A percentile compares a stretch with the other conserved stretches of the same genome.
Evolutionary conservation across 805 yeast species (phyloP).

Genomic region (Starmerella stellata): DNA sequence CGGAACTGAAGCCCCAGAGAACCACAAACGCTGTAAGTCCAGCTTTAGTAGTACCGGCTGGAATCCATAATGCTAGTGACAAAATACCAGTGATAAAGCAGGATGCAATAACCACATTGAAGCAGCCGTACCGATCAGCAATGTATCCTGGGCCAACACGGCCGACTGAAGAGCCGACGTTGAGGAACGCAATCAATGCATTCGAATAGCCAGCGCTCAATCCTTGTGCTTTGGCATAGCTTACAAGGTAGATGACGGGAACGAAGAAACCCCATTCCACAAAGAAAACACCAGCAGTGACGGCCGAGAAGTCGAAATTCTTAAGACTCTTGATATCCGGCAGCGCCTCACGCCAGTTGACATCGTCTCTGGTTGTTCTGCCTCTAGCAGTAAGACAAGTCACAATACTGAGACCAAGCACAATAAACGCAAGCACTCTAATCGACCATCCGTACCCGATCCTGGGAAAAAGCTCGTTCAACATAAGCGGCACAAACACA

Average conservation of each 20-base stretch:
- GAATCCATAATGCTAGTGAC: conserved; percentile 46
- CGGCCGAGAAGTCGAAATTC: conserved; percentile 18
- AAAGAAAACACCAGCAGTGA: conserved; percentile 21
- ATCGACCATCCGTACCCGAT: conserved; percentile 47
- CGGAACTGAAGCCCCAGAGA: conserved; percentile 17
- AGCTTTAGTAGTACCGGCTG: conserved; percentile 27
- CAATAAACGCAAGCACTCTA: conserved; percentile 30
- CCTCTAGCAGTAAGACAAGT: conserved; percentile 26
- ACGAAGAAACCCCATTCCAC: conserved; percentile 38
- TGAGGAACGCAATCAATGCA: conserved; percentile 32
- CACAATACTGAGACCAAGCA: conserved; percentile 16
- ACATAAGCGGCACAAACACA: conserved; percentile 37
- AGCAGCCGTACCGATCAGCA: conserved; percentile 40
- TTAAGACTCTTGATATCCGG: conserved; percentile 21
- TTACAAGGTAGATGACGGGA: conserved; percentile 37
- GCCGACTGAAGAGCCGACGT: conserved; percentile 36
- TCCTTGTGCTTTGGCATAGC: conserved; percentile 39
- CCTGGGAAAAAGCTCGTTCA: conserved; percentile 29
- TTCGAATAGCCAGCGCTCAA: conserved; percentile 21
- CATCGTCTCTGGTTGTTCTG: conserved; percentile 18
- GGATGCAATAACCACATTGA: conserved; percentile 37
- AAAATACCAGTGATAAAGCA: conserved; percentile 26
- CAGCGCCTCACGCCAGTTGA: conserved; percentile 16
- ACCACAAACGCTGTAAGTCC: conserved; percentile 43
- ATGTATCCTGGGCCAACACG: conserved; percentile 37